A percentile compares a stretch with the other conserved stretches of the same genome.
These are phyloP conservation scores for Thamnidium elegans DNA, from an alignment of 192 early-diverging fungal genomes.

Conservation along the genomic window DNA sequence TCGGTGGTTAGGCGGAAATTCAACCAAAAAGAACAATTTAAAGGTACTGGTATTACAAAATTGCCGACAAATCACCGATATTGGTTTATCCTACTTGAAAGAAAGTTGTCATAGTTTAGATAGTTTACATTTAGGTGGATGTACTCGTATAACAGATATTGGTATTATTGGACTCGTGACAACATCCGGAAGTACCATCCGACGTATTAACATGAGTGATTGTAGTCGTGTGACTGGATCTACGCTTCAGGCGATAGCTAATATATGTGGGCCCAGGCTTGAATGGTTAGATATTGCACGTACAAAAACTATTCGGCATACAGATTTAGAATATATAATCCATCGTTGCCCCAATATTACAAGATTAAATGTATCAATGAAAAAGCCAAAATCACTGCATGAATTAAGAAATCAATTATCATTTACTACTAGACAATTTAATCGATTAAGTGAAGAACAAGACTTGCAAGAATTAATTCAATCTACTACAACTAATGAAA, in stretches of 20 bases:
- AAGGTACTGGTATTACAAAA: constrained; percentile 38
- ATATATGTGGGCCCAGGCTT: constrained; percentile 23
- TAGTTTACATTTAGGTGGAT: constrained; percentile 18
- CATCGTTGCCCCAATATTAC: constrained; percentile 38
- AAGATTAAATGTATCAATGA: constrained; percentile 21
- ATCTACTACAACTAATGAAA: not conserved
- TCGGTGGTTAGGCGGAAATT: constrained; percentile 16
- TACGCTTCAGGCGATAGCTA: constrained; percentile 19
- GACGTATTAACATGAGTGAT: constrained; percentile 37
- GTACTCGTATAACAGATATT: constrained; percentile 13
- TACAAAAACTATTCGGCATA: constrained; percentile 22
- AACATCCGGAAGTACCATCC: constrained; percentile 20
- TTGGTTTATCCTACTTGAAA: constrained; percentile 31
- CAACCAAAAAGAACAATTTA: constrained; percentile 26
- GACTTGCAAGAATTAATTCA: too few relatives aligned
- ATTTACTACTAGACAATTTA: not conserved
- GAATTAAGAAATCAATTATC: not conserved
- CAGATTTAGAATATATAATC: constrained; percentile 5
- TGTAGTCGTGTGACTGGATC: constrained; percentile 30
- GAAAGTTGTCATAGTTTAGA: constrained; percentile 22
- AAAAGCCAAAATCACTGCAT: not conserved
- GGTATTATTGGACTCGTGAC: constrained; percentile 18
- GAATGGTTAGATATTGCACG: constrained; percentile 45
- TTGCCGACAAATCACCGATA: constrained; percentile 40
- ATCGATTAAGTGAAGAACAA: not conserved